A percentile compares a stretch with the other conserved stretches of the same genome.
phyloP scores from a whole-genome alignment of 2,329 filamentous ascomycete species.

The Fonsecaea multimorphosa region DNA sequence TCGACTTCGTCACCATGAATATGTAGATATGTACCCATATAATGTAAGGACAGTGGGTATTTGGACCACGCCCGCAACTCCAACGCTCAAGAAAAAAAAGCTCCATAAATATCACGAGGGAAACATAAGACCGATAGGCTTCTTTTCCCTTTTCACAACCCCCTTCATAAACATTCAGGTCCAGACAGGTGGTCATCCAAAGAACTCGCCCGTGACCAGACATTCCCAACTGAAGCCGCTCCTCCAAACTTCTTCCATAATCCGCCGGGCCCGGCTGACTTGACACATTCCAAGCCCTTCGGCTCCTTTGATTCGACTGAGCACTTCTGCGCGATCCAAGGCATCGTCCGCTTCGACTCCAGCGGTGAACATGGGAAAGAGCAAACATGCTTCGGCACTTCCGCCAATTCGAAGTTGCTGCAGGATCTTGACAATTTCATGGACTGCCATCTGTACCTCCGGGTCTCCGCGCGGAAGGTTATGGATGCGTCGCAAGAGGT shows the following conservation, averaged over 20 bases:
- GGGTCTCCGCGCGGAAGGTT: conserved; percentile 63
- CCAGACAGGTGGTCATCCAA: conserved; percentile 57
- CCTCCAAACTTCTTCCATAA: conserved; percentile 74
- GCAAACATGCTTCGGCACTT: conserved; percentile 73
- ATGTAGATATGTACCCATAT: neutral
- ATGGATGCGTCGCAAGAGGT: conserved; percentile 75
- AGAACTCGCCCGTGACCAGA: conserved; percentile 67
- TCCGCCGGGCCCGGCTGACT: conserved; percentile 65
- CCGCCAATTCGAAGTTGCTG: conserved; percentile 66
- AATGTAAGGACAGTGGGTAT: conserved; percentile 19
- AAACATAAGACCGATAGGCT: neutral
- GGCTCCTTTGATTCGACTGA: conserved; percentile 69
- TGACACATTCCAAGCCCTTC: conserved; percentile 79
- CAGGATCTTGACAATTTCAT: conserved; percentile 68
- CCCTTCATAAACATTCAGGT: neutral
- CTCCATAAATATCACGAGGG: neutral
- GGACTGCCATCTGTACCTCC: conserved; percentile 68
- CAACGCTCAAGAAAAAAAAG: conserved; percentile 26
- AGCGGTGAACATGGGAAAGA: conserved; percentile 84
- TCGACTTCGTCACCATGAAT: neutral
- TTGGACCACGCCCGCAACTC: conserved; percentile 18
- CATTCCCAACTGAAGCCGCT: conserved; percentile 72
- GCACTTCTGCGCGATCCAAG: conserved; percentile 64
- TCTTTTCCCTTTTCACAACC: neutral
- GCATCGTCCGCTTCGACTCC: conserved; percentile 72